Conservation (phyloP, 768 basidiomycete genomes). For the Mycena leptocephala region DNA sequence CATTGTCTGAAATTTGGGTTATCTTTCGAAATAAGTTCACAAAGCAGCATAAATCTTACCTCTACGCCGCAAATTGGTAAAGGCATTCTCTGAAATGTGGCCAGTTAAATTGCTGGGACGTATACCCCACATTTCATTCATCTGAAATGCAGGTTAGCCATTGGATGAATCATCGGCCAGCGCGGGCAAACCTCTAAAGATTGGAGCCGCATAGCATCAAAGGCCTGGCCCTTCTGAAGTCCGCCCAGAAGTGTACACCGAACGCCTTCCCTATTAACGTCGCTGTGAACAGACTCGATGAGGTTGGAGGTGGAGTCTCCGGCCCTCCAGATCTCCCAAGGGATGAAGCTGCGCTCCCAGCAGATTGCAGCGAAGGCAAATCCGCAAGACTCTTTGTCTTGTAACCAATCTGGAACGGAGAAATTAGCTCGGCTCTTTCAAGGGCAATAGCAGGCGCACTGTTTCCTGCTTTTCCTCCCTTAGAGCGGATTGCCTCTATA, state of each 20-base stretch:
- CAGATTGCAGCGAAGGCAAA: constrained; percentile 48
- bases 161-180: no score
- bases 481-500: no score
- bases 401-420: constrained; percentile 41
- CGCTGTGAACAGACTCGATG: constrained; percentile 42
- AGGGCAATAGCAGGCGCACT: not conserved
- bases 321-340: constrained; percentile 42
- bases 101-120: not conserved
- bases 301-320: constrained; percentile 44
- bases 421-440: no score
- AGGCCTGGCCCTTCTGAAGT: not conserved
- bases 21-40: not conserved
- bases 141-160: not conserved
- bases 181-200: not conserved
- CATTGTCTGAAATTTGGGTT: not conserved
- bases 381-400: constrained; percentile 39
- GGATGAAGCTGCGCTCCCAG: constrained; percentile 50
- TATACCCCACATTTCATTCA: not conserved
- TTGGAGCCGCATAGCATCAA: not conserved
- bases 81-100: not conserved
- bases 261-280: constrained; percentile 47
- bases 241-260: constrained; percentile 3
- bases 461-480: not conserved
- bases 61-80: not conserved
- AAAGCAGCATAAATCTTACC: not conserved